Conservation (phyloP, 1,284 basidiomycete genomes). For the Boletus sp. region DNA sequence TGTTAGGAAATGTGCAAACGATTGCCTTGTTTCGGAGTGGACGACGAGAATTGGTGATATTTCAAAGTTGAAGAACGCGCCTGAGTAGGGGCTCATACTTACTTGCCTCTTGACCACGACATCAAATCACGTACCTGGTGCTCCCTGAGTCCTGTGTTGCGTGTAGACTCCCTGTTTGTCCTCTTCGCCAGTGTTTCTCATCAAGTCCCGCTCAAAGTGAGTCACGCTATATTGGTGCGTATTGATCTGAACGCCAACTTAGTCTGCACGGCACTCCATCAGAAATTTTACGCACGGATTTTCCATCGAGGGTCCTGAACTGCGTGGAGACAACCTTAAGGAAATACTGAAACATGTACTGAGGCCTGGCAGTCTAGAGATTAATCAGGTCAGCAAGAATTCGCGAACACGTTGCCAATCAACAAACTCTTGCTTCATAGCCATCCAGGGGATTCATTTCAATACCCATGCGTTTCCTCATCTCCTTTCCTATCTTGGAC, state of each 20-base stretch:
- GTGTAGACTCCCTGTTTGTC: slow-evolving; percentile 72
- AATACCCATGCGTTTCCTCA: slow-evolving; percentile 78
- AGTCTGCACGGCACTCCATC: slow-evolving; percentile 2
- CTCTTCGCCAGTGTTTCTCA: slow-evolving; percentile 54
- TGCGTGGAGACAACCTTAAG: slow-evolving; percentile 94
- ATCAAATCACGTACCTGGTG: slow-evolving; percentile 54
- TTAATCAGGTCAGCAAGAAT: slow-evolving; percentile 7
- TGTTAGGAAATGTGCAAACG: slow-evolving; percentile 95
- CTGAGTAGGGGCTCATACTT: slow-evolving; percentile 31
- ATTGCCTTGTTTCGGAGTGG: slow-evolving; percentile 87
- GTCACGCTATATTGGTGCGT: slow-evolving; percentile 94
- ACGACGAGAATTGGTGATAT: slow-evolving; percentile 96
- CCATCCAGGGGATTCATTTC: slow-evolving; percentile 76
- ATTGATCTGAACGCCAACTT: slow-evolving; percentile 48
- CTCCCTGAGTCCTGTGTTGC: slow-evolving; percentile 76
- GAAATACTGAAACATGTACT: slow-evolving; percentile 97
- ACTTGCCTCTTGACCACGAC: not conserved
- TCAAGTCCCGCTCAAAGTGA: slow-evolving; percentile 90
- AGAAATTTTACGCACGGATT: slow-evolving; percentile 47
- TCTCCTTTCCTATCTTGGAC: slow-evolving; percentile 54
- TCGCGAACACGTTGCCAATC: slow-evolving; percentile 1
- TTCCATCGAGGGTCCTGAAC: slow-evolving; percentile 78
- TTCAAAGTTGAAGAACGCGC: slow-evolving; percentile 94
- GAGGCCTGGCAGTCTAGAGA: slow-evolving; percentile 56
- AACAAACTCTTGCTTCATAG: slow-evolving; percentile 56